Base-by-base conservation (phyloP, 768 basidiomycete genomes). In the Pisolithus tinctorius region DNA sequence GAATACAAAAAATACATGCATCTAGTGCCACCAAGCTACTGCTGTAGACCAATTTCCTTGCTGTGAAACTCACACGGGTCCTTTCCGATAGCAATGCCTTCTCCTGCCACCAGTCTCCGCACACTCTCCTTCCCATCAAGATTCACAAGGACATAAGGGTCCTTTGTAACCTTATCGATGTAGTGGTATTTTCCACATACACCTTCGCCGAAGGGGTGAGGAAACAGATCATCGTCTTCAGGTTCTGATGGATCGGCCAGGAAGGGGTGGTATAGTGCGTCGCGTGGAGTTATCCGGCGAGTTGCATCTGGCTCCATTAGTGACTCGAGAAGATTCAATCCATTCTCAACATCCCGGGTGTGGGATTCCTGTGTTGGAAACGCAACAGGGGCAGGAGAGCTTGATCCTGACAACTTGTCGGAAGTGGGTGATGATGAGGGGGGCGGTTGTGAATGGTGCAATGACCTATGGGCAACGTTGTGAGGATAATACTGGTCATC, bases 221-320 rank as follows among this genome's bases (percentile, higher is more conserved):
- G 88, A 49, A 83, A 80, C 56, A 77, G 77, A 51, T 78, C 81
- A 51, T 88, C 85, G 48, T 89, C 85, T 30, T 74, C 76, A 3
- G 57, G 59, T 29, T 69, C 73, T 17, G 71, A 75, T 0, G 67
- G 62, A 43, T 78, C 80, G 29, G 60, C 56, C 9, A 97, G 74
- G 68, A 96, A 97, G 0, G 80, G 76, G 61, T 97, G 93, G 52
- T 78, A 78, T 43, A 98, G 74, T 16, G 86, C 90, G 6, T 79
- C 73, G 16, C 76, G 75, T 3, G 94, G 90, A 4, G 89, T 92
- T 50, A 84, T 77, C 20, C 94, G 80, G 48, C 79, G 81, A 20
- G 82, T 84, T 6, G 84, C 82, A 61, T 93, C 90, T 1, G 88
- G 82, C 38, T 87, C 76, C 62, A 99, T 75, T 17, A 91, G 68